These are phyloP conservation scores for Helotiales sp. DNA, from an alignment of 2,329 filamentous ascomycete genomes.

Conservation along the genomic window DNA sequence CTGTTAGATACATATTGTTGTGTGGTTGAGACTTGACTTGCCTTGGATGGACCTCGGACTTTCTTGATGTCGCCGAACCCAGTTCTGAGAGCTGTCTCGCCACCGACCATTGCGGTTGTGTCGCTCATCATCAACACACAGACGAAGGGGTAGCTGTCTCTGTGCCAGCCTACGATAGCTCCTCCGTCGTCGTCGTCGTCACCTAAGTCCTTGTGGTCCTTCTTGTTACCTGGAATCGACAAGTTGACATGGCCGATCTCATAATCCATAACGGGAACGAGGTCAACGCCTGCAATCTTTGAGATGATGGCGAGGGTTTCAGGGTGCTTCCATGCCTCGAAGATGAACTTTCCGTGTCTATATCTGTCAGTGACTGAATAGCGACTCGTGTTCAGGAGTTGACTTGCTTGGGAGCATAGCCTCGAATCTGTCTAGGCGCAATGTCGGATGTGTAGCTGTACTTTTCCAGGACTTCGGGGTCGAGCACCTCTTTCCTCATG, in stretches of 20 bases:
- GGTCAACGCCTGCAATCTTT: conserved; percentile 61
- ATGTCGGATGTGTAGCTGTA: conserved; percentile 65
- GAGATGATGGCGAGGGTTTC: conserved; percentile 59
- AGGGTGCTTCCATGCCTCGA: conserved; percentile 63
- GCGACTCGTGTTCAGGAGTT: conserved; percentile 5
- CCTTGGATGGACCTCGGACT: conserved; percentile 50
- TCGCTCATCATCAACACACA: conserved; percentile 58
- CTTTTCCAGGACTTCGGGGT: conserved; percentile 59
- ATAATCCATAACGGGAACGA: conserved; percentile 60
- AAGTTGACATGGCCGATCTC: conserved; percentile 65
- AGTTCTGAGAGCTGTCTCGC: conserved; percentile 66
- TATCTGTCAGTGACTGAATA: conserved; percentile 23
- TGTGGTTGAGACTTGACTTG: conserved; percentile 33
- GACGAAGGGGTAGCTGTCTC: conserved; percentile 56
- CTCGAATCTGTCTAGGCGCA: conserved; percentile 58
- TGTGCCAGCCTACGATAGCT: conserved; percentile 54
- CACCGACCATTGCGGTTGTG: conserved; percentile 53
- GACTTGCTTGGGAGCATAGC: conserved; percentile 60
- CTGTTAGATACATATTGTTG: conserved; percentile 14
- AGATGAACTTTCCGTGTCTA: conserved; percentile 67
- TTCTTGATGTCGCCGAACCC: conserved; percentile 52
- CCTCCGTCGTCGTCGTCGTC: conserved; percentile 39
- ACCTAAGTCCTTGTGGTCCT: conserved; percentile 29
- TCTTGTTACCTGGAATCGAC: conserved; percentile 45
- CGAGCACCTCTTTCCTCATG: conserved; percentile 67